Evolutionary conservation across 441 rosid species (phyloP).

Genomic region (Sinapis alba): DNA sequence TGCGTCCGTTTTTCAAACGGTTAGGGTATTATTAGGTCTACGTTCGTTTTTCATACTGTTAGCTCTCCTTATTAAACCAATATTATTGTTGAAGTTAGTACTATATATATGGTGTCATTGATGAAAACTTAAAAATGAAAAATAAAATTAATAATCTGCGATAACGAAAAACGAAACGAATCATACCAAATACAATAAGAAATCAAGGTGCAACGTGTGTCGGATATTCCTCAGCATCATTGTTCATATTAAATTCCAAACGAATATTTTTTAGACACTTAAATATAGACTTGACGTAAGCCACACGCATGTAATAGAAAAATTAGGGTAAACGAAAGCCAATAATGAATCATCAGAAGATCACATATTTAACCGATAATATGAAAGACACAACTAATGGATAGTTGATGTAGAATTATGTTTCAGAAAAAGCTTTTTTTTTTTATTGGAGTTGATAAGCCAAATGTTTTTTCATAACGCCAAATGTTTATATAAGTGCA

Average conservation of each 20-base stretch:
- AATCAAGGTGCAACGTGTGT: slow-evolving; percentile 41
- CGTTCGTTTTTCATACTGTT: background rate
- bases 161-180: background rate
- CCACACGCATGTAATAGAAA: slow-evolving; percentile 33
- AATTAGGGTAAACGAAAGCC: background rate
- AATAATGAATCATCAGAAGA: background rate
- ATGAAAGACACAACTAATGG: background rate
- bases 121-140: slow-evolving; percentile 1
- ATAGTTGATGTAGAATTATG: background rate
- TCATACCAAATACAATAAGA: slow-evolving; percentile 31
- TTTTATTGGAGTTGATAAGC: background rate
- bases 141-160: background rate
- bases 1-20: no score
- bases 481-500: background rate
- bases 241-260: slow-evolving; percentile 1
- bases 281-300: slow-evolving; percentile 17
- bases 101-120: slow-evolving; percentile 1
- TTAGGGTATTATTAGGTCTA: background rate
- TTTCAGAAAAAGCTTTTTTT: no score
- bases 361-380: background rate
- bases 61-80: background rate
- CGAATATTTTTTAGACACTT: background rate
- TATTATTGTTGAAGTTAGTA: background rate
- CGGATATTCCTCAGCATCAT: slow-evolving; percentile 45
- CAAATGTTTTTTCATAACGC: background rate